Conservation (phyloP, 2,329 filamentous ascomycete genomes). For the Venturia nashicola region DNA sequence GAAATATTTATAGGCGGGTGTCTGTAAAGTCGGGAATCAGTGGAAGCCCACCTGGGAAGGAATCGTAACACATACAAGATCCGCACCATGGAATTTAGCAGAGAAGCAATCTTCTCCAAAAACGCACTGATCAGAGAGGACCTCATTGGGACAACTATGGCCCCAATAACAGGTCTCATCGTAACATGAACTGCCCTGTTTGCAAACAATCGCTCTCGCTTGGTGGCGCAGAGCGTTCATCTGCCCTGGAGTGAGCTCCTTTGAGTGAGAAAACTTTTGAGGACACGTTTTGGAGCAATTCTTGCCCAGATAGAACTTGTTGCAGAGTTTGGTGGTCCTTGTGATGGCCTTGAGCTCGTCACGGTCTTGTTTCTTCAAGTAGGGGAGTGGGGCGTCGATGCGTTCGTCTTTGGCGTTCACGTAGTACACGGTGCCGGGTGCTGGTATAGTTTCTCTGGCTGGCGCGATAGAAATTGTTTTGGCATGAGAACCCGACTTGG, state of each 20-base stretch:
- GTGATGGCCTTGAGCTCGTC: constrained; percentile 16
- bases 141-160: constrained; percentile 8
- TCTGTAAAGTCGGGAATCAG: background rate
- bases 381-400: constrained; percentile 30
- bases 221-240: constrained; percentile 29
- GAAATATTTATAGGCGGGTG: background rate
- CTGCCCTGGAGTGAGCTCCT: constrained; percentile 25
- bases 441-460: constrained; percentile 23
- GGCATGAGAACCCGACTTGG: constrained; percentile 30
- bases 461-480: constrained; percentile 25
- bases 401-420: constrained; percentile 29
- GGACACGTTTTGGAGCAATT: constrained; percentile 27
- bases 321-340: constrained; percentile 24
- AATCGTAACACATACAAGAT: background rate
- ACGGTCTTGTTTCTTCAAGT: constrained; percentile 21
- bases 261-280: constrained; percentile 31
- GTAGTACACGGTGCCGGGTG: constrained; percentile 15
- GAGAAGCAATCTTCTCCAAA: constrained; percentile 6
- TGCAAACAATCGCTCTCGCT: constrained; percentile 27
- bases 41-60: background rate
- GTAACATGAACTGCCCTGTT: constrained; percentile 23
- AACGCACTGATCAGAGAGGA: constrained; percentile 16
- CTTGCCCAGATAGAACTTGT: constrained; percentile 24
- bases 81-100: background rate
- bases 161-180: constrained; percentile 30